Percentiles rank a stretch among this genome's conserved stretches.
Conservation (phyloP, 352 stramenopile species). For the Pythium guiyangense region DNA sequence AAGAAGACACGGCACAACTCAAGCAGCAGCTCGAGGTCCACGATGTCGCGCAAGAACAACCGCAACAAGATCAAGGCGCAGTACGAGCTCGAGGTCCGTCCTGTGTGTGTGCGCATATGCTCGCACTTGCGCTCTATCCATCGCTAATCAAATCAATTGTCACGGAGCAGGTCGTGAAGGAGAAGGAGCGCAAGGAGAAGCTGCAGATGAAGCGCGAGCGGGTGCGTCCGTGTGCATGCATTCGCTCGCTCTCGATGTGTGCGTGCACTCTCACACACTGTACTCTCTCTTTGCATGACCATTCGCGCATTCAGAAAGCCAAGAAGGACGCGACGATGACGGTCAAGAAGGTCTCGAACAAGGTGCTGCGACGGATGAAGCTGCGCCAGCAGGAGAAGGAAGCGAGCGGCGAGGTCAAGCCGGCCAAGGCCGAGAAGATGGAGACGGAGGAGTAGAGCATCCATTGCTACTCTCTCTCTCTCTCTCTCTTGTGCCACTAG, state of each 20-base stretch:
- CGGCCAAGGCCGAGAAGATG: slow-evolving; percentile 39
- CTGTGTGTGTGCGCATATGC: neutral
- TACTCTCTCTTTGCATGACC: neutral
- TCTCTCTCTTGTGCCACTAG: neutral
- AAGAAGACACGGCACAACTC: neutral
- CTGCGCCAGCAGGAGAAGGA: slow-evolving; percentile 56
- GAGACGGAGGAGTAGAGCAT: slow-evolving; percentile 42
- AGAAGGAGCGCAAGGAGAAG: slow-evolving; percentile 69
- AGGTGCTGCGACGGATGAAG: slow-evolving; percentile 65
- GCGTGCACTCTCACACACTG: neutral
- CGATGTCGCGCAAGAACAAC: slow-evolving; percentile 82
- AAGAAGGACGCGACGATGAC: slow-evolving; percentile 42
- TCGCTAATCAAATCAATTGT: neutral
- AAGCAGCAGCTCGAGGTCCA: neutral
- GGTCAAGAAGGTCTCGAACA: slow-evolving; percentile 73
- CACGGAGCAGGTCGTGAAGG: slow-evolving; percentile 25
- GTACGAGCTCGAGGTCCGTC: slow-evolving; percentile 64
- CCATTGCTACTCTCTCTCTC: neutral
- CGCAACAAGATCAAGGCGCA: slow-evolving; percentile 76
- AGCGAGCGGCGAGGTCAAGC: slow-evolving; percentile 32
- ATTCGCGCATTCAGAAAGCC: slow-evolving; percentile 33
- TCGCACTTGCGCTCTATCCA: neutral
- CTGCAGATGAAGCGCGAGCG: slow-evolving; percentile 67
- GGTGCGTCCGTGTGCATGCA: slow-evolving; percentile 16
- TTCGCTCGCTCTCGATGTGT: neutral